These are phyloP conservation scores for Asclepias syriaca DNA, from an alignment of 257 asterid species.

Conservation along the genomic window DNA sequence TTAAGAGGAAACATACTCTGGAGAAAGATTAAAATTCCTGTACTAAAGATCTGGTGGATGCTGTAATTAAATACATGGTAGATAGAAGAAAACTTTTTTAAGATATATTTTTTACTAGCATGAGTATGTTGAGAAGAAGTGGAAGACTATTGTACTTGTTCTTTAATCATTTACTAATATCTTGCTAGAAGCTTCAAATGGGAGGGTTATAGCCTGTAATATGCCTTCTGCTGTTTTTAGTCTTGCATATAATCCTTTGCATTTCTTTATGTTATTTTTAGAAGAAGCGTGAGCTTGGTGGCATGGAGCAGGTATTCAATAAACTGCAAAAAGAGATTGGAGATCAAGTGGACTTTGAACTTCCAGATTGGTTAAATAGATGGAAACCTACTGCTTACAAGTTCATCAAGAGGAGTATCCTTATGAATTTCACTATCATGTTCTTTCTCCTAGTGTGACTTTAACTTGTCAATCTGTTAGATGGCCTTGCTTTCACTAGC, in stretches of 20 bases:
- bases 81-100: neutral
- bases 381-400: constrained; percentile 64
- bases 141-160: neutral
- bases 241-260: neutral
- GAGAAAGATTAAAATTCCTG: neutral
- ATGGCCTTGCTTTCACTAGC: neutral
- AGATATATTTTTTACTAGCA: too few relatives aligned
- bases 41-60: neutral
- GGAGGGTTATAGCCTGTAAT: neutral
- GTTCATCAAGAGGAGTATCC: constrained; percentile 91
- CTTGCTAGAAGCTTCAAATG: neutral
- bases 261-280: constrained; percentile 10
- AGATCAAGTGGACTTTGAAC: constrained; percentile 77
- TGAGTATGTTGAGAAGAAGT: neutral
- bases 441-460: neutral
- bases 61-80: neutral
- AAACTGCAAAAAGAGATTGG: constrained; percentile 60
- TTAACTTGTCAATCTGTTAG: neutral
- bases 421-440: constrained; percentile 7
- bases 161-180: neutral
- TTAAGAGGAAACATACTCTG: neutral
- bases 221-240: neutral
- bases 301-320: constrained; percentile 56
- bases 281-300: constrained; percentile 41
- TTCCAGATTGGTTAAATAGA: constrained; percentile 67